phyloP scores from a whole-genome alignment of 1,139 yeast genomes.

The Hanseniaspora sp. region DNA sequence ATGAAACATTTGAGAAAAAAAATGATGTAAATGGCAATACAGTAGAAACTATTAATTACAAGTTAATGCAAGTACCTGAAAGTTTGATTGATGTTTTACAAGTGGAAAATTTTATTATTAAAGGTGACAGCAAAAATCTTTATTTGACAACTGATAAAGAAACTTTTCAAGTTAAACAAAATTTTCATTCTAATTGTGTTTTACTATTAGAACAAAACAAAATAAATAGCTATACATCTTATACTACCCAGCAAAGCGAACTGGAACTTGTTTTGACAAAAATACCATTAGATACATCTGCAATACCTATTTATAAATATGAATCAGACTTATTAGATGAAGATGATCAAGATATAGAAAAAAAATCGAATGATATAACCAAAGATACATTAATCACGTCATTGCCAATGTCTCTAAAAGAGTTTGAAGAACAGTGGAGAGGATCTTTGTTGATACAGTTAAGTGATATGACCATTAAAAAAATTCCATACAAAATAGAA shows the following conservation, averaged over 20 bases:
- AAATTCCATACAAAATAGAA: slow-evolving; percentile 29
- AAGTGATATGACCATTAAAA: slow-evolving; percentile 32
- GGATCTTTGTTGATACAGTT: slow-evolving; percentile 43
- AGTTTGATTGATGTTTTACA: not conserved
- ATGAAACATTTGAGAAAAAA: not conserved
- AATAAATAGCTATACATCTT: slow-evolving; percentile 33
- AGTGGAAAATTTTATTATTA: not conserved
- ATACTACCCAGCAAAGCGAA: slow-evolving; percentile 38
- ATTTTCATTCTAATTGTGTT: slow-evolving; percentile 79
- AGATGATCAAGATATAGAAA: not conserved
- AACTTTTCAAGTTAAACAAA: slow-evolving; percentile 61
- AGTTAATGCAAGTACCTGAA: slow-evolving; percentile 8
- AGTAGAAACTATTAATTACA: not conserved
- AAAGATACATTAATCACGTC: slow-evolving; percentile 35
- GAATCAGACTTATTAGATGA: slow-evolving; percentile 22
- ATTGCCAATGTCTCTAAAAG: slow-evolving; percentile 47
- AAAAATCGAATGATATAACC: slow-evolving; percentile 20
- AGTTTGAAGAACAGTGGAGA: slow-evolving; percentile 51
- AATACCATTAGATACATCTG: slow-evolving; percentile 32
- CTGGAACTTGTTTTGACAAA: slow-evolving; percentile 43
- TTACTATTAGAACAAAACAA: slow-evolving; percentile 38
- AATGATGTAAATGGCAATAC: not conserved
- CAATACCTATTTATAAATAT: slow-evolving; percentile 42
- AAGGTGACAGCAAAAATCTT: slow-evolving; percentile 3
- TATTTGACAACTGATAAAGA: slow-evolving; percentile 36